Base-by-base conservation (phyloP, 164 flowering plant species). In the Umbilicus rupestris region DNA sequence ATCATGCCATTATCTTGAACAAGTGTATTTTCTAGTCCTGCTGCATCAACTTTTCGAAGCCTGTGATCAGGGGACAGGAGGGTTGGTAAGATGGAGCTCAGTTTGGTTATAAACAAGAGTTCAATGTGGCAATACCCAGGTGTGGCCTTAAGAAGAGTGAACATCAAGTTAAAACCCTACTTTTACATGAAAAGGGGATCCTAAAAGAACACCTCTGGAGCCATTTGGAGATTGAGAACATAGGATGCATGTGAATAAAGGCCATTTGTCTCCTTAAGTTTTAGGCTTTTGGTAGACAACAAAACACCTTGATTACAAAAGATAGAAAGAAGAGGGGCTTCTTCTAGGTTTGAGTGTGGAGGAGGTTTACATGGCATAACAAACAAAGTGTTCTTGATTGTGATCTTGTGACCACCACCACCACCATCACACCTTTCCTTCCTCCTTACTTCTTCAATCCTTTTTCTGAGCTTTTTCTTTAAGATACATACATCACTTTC, bases 331-430 rank as follows among this genome's bases (percentile, higher is more conserved):
- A 50, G 60, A 26, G 60, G 16, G 33, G 60, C 33, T 55, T 55
- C 60, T 26, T 55, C 60, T 55, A 28, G 60, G 35, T 55, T 55
- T 55, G 60, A 28, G 60, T 55, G 60, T 28, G 16, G 60, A 55
- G 16, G 60, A 55, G 60, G 60, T 55, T 55, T 26, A 19, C 58
- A 24, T 24, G 10, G 16, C 10, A 7, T 41, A 55, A 55, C 33
- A 10, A 28, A 55, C 33, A 55, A 55, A 28, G 60, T 55, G 22
- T 10, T n/a, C n/a, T n/a, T 55, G 60, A 55, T 55, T 55, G 60
- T 55, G 60, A 55, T 28, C 28, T 26, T 55, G 17, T 28, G 60
- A 14, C 60, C 60, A 55, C 58, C 30, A 52, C 52, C 22, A 47
- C 52, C 52, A 47, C 19, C 22, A 47, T 3, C 4, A 47, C 52